Evolutionary conservation across 2,329 filamentous ascomycete species (phyloP).

Genomic region (Scedosporium boydii): DNA sequence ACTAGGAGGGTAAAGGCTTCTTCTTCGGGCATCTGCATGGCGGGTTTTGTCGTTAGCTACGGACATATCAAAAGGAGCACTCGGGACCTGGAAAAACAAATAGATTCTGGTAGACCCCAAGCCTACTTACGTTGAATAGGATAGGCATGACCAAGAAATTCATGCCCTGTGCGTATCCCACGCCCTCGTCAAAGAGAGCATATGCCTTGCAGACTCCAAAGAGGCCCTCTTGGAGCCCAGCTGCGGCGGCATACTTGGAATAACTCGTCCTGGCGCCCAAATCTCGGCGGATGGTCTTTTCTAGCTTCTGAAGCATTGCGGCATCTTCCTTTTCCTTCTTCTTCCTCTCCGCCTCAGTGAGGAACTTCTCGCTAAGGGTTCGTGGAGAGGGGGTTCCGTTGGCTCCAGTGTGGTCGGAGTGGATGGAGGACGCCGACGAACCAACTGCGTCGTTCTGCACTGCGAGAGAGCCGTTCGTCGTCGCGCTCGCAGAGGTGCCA

Average conservation of each 20-base stretch:
- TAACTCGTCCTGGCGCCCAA: constrained; percentile 89
- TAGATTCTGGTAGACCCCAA: not conserved
- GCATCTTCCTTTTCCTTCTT: constrained; percentile 73
- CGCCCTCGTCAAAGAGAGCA: constrained; percentile 84
- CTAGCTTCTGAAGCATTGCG: constrained; percentile 65
- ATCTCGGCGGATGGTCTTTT: constrained; percentile 86
- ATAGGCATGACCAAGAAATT: constrained; percentile 97
- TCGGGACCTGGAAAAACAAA: not conserved
- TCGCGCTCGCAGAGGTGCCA: constrained; percentile 38
- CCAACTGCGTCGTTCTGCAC: constrained; percentile 56
- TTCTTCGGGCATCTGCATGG: constrained; percentile 75
- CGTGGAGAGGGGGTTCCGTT: constrained; percentile 49
- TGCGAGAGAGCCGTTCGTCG: constrained; percentile 44
- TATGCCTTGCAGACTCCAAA: constrained; percentile 98
- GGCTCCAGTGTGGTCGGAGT: constrained; percentile 62
- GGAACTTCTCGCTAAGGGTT: constrained; percentile 41
- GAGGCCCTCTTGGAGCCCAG: constrained; percentile 83
- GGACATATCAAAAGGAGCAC: not conserved
- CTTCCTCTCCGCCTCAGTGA: constrained; percentile 57
- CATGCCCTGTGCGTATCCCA: constrained; percentile 97
- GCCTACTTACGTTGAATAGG: constrained; percentile 71
- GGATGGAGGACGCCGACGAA: constrained; percentile 78
- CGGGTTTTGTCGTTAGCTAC: not conserved
- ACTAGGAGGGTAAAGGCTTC: constrained; percentile 93
- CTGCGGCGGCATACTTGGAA: constrained; percentile 87